Evolutionary conservation across 108 stramenopile species (phyloP).

Genomic region (Parietichytrium sp.): DNA sequence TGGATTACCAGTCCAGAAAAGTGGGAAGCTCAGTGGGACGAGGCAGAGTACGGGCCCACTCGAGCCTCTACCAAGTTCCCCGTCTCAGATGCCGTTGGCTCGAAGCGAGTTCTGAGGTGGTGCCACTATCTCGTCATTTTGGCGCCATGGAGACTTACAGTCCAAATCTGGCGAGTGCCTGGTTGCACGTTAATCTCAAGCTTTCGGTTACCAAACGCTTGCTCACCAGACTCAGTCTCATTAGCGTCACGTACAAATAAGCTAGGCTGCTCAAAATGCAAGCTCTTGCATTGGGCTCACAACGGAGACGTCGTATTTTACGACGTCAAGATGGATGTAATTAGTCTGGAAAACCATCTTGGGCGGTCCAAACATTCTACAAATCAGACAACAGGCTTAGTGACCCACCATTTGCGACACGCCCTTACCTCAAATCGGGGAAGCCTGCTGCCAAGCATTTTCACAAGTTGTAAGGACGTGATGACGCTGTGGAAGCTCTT

Average conservation of each 20-base stretch:
- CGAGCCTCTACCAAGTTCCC: not conserved
- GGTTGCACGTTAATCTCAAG: not conserved
- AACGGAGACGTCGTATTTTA: not conserved
- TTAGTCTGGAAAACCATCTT: not conserved
- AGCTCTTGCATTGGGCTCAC: not conserved
- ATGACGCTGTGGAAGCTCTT: not conserved
- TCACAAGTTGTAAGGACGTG: not conserved
- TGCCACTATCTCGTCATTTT: constrained; percentile 9
- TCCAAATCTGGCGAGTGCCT: constrained; percentile 27
- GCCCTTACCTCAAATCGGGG: not conserved
- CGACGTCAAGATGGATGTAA: not conserved
- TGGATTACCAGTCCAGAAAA: not conserved
- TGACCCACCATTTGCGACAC: constrained; percentile 28
- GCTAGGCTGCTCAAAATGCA: not conserved
- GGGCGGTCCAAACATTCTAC: not conserved
- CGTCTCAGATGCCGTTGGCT: not conserved
- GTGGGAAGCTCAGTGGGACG: not conserved
- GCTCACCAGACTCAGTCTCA: not conserved
- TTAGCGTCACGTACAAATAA: not conserved
- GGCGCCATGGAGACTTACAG: constrained; percentile 19
- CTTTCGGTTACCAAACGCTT: not conserved
- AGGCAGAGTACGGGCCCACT: not conserved
- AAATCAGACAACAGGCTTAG: not conserved
- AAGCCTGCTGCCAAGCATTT: not conserved
- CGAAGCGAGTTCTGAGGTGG: not conserved